These are phyloP conservation scores for Boletellus sp. DNA, from an alignment of 1,284 basidiomycete genomes.

Conservation along the genomic window DNA sequence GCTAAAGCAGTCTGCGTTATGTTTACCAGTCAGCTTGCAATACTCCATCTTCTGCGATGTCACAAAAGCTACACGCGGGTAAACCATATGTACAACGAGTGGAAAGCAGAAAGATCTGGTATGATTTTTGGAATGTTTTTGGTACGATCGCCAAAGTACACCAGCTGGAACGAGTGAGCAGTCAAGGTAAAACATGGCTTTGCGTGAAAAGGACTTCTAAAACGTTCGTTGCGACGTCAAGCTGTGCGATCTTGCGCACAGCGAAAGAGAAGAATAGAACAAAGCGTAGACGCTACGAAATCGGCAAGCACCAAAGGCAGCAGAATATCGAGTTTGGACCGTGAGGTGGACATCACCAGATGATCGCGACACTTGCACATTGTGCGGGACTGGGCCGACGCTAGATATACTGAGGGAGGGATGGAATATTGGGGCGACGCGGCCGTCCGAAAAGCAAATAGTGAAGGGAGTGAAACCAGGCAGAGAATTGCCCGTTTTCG, in stretches of 20 bases:
- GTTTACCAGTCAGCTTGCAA: no score
- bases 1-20: no score
- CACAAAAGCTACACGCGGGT: neutral
- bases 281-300: neutral
- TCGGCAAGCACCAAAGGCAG: constrained; percentile 6
- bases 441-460: neutral
- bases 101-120: neutral
- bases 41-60: no score
- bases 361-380: constrained; percentile 4
- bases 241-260: constrained; percentile 18
- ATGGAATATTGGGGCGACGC: constrained; percentile 10
- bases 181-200: constrained; percentile 4
- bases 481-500: neutral
- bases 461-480: neutral
- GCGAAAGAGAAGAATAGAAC: neutral
- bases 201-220: constrained; percentile 6
- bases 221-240: constrained; percentile 11
- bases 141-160: constrained; percentile 4
- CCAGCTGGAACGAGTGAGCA: constrained; percentile 1
- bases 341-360: constrained; percentile 13
- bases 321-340: constrained; percentile 13
- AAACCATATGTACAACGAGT: constrained; percentile 8
- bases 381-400: constrained; percentile 2
- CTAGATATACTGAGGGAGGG: constrained; percentile 20
- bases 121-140: constrained; percentile 1